Evolutionary conservation across 371 early-diverging fungal species (phyloP), one percentile per base, ranked within the genome.

Genomic region (Mortierella sp.): DNA sequence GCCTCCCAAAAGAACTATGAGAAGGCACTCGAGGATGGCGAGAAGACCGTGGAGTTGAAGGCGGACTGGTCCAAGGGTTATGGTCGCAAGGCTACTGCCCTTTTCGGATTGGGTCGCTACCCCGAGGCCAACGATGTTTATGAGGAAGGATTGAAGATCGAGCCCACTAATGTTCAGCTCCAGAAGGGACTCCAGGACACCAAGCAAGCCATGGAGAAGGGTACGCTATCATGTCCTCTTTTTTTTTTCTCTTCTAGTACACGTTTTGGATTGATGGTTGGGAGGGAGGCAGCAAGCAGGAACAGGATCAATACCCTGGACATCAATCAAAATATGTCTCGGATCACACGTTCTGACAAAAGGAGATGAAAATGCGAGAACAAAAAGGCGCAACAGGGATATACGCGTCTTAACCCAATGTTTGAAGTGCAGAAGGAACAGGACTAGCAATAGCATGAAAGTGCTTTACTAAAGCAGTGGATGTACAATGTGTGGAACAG

Each of bases 1-100:
- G 91, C 97, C 56, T 93, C 93, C 73, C 87, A 93, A 75, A 94
- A 93, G 80, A 79, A 95, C 72, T 97, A 94, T 81, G 83, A 90
- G n/a, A 88, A 91, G 75, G 97, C 97, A 2, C 88, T 96, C 70
- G 87, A 89, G 76, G 97, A 97, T 88, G 97, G 96, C 35, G 93
- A 96, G 51, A 95, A 96, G 89, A 94, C 96, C 32, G 90, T 96
- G 32, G 88, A 92, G 78, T 58, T 97, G 43, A 96, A 95, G 88
- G 89, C 93, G n/a, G 91, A 92, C 83, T 97, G 97, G 97, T 90
- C 95, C 80, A 97, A 97, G 92, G 97, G 96, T 38, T 97, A 97
- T 89, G 90, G 95, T 49, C 93, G 97, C 80, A 94, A 95, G 88
- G 97, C 96, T 16, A 95, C 96, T 44, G 97, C 97, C 18, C 92